phyloP scores from a whole-genome alignment of 2,329 filamentous ascomycete genomes.

The Rutstroemia sydowiana region DNA sequence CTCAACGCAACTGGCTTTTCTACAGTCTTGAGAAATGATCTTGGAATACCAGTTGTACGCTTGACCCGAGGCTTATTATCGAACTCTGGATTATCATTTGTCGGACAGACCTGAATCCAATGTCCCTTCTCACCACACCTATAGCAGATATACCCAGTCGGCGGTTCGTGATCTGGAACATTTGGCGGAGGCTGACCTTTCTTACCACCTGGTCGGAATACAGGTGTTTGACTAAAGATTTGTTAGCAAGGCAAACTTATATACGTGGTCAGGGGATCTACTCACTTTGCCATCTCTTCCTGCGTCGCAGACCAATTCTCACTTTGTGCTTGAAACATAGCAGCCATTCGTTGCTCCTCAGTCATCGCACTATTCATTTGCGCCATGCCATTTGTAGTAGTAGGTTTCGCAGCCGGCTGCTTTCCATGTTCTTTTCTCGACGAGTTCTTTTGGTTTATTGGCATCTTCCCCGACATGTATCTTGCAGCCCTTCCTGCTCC shows the following conservation, averaged over 20 bases:
- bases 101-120: slow-evolving; percentile 97
- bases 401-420: slow-evolving; percentile 45
- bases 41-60: slow-evolving; percentile 92
- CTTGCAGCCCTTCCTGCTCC: slow-evolving; percentile 86
- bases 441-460: slow-evolving; percentile 75
- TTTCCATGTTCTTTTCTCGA: slow-evolving; percentile 62
- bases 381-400: slow-evolving; percentile 46
- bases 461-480: slow-evolving; percentile 96
- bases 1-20: slow-evolving; percentile 77
- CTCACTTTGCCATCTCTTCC: slow-evolving; percentile 79
- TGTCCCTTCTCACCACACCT: slow-evolving; percentile 97
- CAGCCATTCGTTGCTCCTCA: slow-evolving; percentile 88
- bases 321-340: slow-evolving; percentile 83
- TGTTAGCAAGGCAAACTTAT: slow-evolving; percentile 29
- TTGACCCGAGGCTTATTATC: slow-evolving; percentile 91
- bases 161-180: slow-evolving; percentile 87
- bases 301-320: slow-evolving; percentile 92
- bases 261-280: slow-evolving; percentile 32
- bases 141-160: slow-evolving; percentile 91
- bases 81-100: slow-evolving; percentile 95
- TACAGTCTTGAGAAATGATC: slow-evolving; percentile 90
- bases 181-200: slow-evolving; percentile 45
- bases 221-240: slow-evolving; percentile 48
- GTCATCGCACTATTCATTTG: slow-evolving; percentile 75
- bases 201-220: slow-evolving; percentile 51